Evolutionary conservation across 192 early-diverging fungal species (phyloP), one percentile per base, ranked within the genome.

Genomic region (Coemansia biformis): DNA sequence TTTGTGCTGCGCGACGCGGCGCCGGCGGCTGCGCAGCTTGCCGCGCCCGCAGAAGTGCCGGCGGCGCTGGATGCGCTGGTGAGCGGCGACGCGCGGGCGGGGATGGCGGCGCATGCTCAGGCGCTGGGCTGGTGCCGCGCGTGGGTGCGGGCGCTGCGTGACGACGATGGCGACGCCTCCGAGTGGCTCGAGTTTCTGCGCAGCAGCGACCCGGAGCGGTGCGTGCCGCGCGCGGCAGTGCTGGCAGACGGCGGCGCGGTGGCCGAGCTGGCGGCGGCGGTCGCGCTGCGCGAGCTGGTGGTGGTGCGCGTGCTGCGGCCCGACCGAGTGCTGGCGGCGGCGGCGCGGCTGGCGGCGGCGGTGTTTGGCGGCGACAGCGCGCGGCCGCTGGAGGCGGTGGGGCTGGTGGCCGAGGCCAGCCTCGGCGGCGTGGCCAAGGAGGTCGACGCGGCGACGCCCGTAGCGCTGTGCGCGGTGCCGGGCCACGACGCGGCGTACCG

Each of bases 401-500:
- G 48, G 19, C 38, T 66, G 37, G 57, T 47, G 30, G 57, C 81
- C 4, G 90, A 89, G 13, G 71, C 92, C 33, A 82, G 88, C 32
- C 60, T 98, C 37, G 57, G 78, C 5, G 54, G 75, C 16, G 60
- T 94, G 13, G 87, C 90, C 0, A 40, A 75, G 1, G 75, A 85
- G 17, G 96, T 97, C 64, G 77, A 81, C 34, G 60, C 81, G 1
- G 50, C 71, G n/a, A 91, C 85, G 19, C 93, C 93, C 4, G 76
- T 99, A 26, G 91, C 89, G 5, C 83, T 98, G 36, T 96, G 90
- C 66, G 88, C 91, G 13, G 82, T 86, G 11, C 87, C 89, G 28
- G 97, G 97, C 32, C 88, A 94, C 71, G 97, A 99, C 69, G 94
- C 94, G 13, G 92, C 92, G 44, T 86, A 91, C 40, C 84, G 89